Base-by-base conservation (phyloP, 768 basidiomycete species). In the Boletus edulis region DNA sequence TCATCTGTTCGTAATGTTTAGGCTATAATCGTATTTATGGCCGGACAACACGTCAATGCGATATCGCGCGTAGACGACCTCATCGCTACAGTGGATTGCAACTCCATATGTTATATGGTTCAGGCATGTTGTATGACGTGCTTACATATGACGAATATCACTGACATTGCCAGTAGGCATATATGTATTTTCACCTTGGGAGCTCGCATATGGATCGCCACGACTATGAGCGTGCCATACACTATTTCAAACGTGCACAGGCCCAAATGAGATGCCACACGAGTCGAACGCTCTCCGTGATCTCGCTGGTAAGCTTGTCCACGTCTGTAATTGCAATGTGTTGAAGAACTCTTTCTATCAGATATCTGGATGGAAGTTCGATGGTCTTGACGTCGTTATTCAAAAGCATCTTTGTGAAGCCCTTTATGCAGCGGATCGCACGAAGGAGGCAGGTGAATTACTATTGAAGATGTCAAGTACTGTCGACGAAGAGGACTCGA, bases 311-410 rank as follows among this genome's bases (percentile, higher is more conserved):
- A 53, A 41, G 40, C 4, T 27, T 45, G 5, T 15, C 20, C 2
- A 5, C 6, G 3, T 4, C 12, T 13, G 15, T 18, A 17, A 12
- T 17, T 6, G 4, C 6, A 18, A 27, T 6, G 2, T 11, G 11
- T 39, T 9, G 4, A 47, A 41, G 38, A 15, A 20, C 15, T 7
- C 7, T n/a, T 5, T 22, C 20, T 32, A 4, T 6, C 20, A 58
- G 57, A 56, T 56, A 27, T 38, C 41, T 1, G 54, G 54, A 5
- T 58, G 57, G 57, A 32, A 29, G 15, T 58, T 58, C 8, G 29
- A 40, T 7, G 42, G 37, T 44, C 54, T 57, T 6, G 22, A 6
- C 0, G 13, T 38, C 35, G 13, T 4, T 7, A 42, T 57, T 29
- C 42, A 24, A 37, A 46, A 41, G 7, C 34, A n/a, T 1, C 34